phyloP scores from a whole-genome alignment of 176 grass and related monocot species.

The Triticum turgidum region DNA sequence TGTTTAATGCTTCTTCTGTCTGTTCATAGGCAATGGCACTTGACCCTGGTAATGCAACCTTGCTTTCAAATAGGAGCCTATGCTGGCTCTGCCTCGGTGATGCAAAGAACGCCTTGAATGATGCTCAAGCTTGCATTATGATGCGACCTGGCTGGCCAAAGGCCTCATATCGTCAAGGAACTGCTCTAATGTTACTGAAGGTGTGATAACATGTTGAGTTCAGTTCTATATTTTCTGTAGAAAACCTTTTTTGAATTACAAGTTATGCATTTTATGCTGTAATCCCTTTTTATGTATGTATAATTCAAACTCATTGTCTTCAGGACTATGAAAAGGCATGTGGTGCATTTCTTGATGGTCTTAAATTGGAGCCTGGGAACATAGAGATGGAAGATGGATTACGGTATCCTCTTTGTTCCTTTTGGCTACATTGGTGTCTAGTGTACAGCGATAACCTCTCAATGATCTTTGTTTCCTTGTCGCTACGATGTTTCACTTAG shows the following conservation, averaged over 20 bases:
- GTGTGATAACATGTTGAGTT: neutral
- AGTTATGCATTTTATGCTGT: neutral
- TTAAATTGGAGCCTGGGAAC: conserved; percentile 30
- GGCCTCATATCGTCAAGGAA: conserved; percentile 40
- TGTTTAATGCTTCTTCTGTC: neutral
- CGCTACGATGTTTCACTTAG: neutral
- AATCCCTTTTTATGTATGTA: neutral
- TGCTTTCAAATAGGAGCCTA: conserved; percentile 43
- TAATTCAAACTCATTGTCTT: conserved; percentile 2
- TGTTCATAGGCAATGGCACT: conserved; percentile 25
- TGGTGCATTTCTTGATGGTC: conserved; percentile 28
- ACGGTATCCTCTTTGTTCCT: neutral
- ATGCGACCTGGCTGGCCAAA: conserved; percentile 41
- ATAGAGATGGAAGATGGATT: neutral
- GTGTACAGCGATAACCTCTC: neutral
- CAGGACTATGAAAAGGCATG: conserved; percentile 43
- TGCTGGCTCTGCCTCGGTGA: conserved; percentile 28
- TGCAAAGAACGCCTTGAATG: conserved; percentile 13
- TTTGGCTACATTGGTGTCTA: neutral
- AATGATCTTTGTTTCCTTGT: neutral
- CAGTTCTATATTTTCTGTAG: neutral
- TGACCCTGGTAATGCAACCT: conserved; percentile 22
- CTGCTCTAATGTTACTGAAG: conserved; percentile 41
- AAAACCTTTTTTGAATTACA: neutral
- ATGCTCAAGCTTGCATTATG: conserved; percentile 32